Evolutionary conservation across 495 filamentous ascomycete species (phyloP).

Genomic region (Lasiosphaeria miniovina): DNA sequence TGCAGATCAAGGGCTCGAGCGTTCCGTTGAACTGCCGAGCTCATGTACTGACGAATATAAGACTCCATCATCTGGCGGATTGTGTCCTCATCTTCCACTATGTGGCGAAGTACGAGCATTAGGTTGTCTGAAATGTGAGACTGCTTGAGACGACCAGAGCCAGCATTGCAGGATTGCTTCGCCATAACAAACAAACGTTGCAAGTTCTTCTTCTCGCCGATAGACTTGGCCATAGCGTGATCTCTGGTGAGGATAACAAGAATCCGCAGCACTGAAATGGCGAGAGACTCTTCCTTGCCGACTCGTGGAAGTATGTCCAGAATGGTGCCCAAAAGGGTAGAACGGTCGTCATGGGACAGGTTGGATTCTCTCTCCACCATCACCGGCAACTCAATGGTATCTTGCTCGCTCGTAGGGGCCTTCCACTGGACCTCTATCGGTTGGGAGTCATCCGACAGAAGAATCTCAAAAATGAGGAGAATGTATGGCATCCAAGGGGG

Average conservation of each 20-base stretch:
- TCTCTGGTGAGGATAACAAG: slow-evolving; percentile 87
- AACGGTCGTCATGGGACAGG: slow-evolving; percentile 63
- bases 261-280: slow-evolving; percentile 77
- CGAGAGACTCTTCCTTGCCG: slow-evolving; percentile 80
- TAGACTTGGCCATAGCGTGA: slow-evolving; percentile 65
- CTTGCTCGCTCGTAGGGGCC: slow-evolving; percentile 55
- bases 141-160: slow-evolving; percentile 71
- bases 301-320: slow-evolving; percentile 80
- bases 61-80: slow-evolving; percentile 89
- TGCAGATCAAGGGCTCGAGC: slow-evolving; percentile 64
- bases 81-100: slow-evolving; percentile 89
- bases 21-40: slow-evolving; percentile 49
- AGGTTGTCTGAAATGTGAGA: slow-evolving; percentile 55
- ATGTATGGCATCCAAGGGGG: slow-evolving; percentile 92
- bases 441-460: slow-evolving; percentile 83
- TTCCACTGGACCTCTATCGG: slow-evolving; percentile 73
- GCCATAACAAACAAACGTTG: slow-evolving; percentile 91
- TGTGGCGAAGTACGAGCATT: slow-evolving; percentile 85
- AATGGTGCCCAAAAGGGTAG: slow-evolving; percentile 67
- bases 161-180: slow-evolving; percentile 78
- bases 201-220: slow-evolving; percentile 85
- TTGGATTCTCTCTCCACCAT: slow-evolving; percentile 60
- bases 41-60: slow-evolving; percentile 76
- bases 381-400: slow-evolving; percentile 51
- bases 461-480: slow-evolving; percentile 82